Evolutionary conservation across 768 basidiomycete genomes (phyloP).

Genomic region (Gymnopilus dilepis): DNA sequence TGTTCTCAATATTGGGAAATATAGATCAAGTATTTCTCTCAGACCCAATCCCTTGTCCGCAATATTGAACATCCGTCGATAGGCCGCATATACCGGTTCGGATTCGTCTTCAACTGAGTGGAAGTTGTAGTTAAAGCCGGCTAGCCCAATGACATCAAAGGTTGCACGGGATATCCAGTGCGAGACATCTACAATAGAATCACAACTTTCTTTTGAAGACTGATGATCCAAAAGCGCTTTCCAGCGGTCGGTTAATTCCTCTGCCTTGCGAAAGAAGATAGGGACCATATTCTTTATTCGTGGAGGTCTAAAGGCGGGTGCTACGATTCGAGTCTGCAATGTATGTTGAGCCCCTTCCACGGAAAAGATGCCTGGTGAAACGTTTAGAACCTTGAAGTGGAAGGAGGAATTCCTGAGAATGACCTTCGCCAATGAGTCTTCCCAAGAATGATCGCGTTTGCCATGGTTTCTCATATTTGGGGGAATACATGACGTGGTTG

Average conservation of each 20-base stretch:
- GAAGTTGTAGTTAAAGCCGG: conserved; percentile 60
- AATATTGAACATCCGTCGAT: conserved; percentile 54
- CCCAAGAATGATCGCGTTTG: conserved; percentile 55
- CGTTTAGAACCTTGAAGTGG: neutral
- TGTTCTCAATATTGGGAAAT: conserved; percentile 49
- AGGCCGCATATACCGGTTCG: conserved; percentile 53
- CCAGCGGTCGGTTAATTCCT: conserved; percentile 54
- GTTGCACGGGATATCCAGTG: conserved; percentile 66
- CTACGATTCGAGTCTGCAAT: conserved; percentile 51
- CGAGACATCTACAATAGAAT: conserved; percentile 49
- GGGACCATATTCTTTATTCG: conserved; percentile 50
- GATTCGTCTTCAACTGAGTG: conserved; percentile 53
- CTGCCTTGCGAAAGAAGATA: conserved; percentile 56
- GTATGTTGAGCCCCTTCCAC: conserved; percentile 57
- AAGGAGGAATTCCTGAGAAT: neutral
- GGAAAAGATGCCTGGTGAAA: conserved; percentile 50
- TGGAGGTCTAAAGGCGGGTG: conserved; percentile 54
- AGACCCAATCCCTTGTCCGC: conserved; percentile 49
- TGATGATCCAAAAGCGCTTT: conserved; percentile 31
- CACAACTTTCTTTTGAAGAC: neutral
- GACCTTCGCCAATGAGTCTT: conserved; percentile 56
- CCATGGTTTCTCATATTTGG: conserved; percentile 61
- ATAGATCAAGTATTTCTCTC: conserved; percentile 47
- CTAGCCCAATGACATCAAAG: conserved; percentile 67
- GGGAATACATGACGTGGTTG: conserved; percentile 52